Evolutionary conservation across 1,284 basidiomycete species (phyloP).

Genomic region (Moesziomyces antarcticus): DNA sequence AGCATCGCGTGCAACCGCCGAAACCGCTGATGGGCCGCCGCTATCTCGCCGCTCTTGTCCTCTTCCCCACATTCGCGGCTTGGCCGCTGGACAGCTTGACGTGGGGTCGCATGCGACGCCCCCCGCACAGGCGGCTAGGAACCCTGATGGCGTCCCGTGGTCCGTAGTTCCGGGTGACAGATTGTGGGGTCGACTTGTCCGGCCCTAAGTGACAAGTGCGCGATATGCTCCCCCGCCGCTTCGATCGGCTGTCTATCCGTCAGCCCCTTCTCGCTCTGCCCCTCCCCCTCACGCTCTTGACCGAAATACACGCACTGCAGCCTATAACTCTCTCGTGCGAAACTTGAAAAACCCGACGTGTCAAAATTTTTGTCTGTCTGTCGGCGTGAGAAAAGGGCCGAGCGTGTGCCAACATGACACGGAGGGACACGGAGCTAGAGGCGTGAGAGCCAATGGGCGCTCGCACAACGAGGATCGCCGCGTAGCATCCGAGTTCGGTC

Average conservation of each 20-base stretch:
- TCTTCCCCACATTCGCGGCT: neutral
- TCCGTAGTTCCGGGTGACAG: neutral
- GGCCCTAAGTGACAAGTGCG: neutral
- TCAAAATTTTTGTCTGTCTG: neutral
- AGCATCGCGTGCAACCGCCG: slow-evolving; percentile 5
- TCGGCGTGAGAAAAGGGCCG: neutral
- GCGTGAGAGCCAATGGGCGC: too few species aligned
- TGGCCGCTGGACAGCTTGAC: neutral
- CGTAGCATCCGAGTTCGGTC: slow-evolving; percentile 25
- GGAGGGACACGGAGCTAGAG: too few species aligned
- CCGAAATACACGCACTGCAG: too few species aligned
- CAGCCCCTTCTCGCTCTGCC: neutral
- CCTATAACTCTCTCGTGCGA: slow-evolving; percentile 7
- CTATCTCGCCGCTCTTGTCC: neutral
- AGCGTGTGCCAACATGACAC: too few species aligned
- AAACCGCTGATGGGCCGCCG: neutral
- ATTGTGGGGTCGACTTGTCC: neutral
- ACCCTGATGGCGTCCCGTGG: neutral
- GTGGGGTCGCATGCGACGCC: neutral
- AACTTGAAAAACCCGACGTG: neutral
- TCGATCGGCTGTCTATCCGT: neutral
- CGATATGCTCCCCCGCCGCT: neutral
- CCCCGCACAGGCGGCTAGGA: neutral
- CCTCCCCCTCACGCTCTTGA: too few species aligned
- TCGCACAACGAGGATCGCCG: slow-evolving; percentile 7